Evolutionary conservation across 495 filamentous ascomycete genomes (phyloP), one percentile per base, ranked within the genome.

Genomic region (Lasiosphaeria ovina): DNA sequence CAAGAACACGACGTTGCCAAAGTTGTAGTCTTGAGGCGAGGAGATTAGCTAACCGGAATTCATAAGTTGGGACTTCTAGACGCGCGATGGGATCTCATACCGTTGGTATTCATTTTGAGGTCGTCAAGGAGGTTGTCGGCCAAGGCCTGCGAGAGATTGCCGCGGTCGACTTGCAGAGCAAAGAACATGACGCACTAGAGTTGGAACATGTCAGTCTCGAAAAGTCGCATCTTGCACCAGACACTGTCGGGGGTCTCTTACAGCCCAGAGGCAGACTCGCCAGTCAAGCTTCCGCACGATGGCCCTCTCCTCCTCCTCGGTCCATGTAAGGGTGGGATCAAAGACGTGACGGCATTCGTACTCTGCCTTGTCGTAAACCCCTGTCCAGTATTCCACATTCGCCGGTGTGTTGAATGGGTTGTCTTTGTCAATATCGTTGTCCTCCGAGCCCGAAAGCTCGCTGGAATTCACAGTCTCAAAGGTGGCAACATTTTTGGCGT

Each of bases 1-100:
- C 51, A 81, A 81, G 69, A 90, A 93, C 40, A 92, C 88, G 3
- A 87, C 89, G 65, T 89, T 87, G 1, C 88, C 88, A 40, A 83
- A 83, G 62, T 93, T 92, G 70, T 91, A 92, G 33, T 83, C 76
- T 78, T 24, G 64, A 5, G 9, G 24, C 12, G 12, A 47, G 44
- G 7, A 5, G 5, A 4, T 47, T 4, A 47, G 17, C 11, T 65
- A 34, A 64, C 44, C 50, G 69, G 62, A 59, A 69, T 74, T 42
- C 54, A 9, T 10, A 49, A 34, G 6, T 11, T 16, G 31, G 36
- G 10, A 7, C 4, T 33, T 14, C 10, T 45, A 0, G 33, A 34
- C 11, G 6, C 45, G 24, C 17, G 9, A n/a, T 9, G 32, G 24
- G 12, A 1, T 4, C 44, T 14, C 73, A 44, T 70, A 76, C 74